Conservation (phyloP, 2,329 filamentous ascomycete genomes). For the Neurospora sp. region DNA sequence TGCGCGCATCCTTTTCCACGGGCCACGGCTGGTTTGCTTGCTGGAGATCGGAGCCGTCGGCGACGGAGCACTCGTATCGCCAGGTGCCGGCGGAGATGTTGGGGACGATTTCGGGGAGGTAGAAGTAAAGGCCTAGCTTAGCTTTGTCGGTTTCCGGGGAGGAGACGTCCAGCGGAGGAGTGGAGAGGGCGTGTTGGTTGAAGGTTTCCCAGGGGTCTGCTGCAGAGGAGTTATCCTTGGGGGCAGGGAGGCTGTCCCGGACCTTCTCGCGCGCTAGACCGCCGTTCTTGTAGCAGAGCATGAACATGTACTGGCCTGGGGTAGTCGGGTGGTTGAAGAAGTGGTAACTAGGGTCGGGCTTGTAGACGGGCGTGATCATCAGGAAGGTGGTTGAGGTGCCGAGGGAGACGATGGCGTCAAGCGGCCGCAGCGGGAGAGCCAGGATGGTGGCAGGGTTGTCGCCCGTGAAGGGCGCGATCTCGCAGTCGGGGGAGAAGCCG, state of each 20-base stretch:
- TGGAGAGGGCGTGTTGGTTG: constrained; percentile 61
- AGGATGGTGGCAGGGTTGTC: constrained; percentile 96
- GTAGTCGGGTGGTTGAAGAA: constrained; percentile 98
- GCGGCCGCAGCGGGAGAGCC: constrained; percentile 72
- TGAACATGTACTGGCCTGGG: constrained; percentile 93
- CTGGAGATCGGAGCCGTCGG: constrained; percentile 43
- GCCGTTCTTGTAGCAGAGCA: constrained; percentile 99
- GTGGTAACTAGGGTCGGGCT: constrained; percentile 83
- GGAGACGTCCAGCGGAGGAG: constrained; percentile 59
- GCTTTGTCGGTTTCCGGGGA: constrained; percentile 42
- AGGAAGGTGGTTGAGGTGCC: constrained; percentile 96
- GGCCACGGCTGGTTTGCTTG: constrained; percentile 33
- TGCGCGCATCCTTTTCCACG: constrained; percentile 65
- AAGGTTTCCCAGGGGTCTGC: constrained; percentile 65
- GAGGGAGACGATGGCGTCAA: constrained; percentile 88
- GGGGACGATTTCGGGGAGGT: constrained; percentile 89
- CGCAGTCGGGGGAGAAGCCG: constrained; percentile 66
- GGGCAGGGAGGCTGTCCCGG: constrained; percentile 64
- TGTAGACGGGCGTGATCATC: constrained; percentile 90
- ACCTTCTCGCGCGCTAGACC: constrained; percentile 85
- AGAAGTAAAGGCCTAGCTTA: constrained; percentile 90
- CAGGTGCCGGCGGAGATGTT: constrained; percentile 80
- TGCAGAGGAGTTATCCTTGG: constrained; percentile 24
- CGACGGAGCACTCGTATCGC: constrained; percentile 56
- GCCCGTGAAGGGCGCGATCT: constrained; percentile 79